Conservation (phyloP, 257 asterid genomes). For the Solanum raphanifolium region DNA sequence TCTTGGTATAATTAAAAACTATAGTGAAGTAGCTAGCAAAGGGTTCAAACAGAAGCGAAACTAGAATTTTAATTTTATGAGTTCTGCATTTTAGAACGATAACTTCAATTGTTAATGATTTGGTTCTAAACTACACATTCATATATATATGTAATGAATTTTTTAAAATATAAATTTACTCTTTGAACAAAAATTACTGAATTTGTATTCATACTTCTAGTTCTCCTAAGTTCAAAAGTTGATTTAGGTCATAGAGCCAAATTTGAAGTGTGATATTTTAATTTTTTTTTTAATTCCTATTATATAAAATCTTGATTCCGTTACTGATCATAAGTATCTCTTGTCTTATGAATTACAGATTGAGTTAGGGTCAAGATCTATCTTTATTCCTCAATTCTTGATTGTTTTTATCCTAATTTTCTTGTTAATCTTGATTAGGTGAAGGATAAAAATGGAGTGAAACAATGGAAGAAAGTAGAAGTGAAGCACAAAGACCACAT, state of each 20-base stretch:
- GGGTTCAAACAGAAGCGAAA: no score
- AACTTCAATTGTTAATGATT: no score
- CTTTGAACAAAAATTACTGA: not conserved
- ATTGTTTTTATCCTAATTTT: not conserved
- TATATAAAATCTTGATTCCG: not conserved
- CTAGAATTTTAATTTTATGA: no score
- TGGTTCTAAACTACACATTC: no score
- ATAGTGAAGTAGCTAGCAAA: not conserved
- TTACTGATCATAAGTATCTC: no score
- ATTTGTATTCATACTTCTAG: no score
- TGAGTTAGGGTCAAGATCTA: not conserved
- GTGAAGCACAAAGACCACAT: constrained; percentile 23
- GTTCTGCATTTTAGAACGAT: no score
- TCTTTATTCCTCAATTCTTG: not conserved
- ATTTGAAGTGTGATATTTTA: not conserved
- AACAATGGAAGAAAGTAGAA: constrained; percentile 24
- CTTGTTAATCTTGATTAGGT: constrained; percentile 5
- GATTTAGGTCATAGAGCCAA: not conserved
- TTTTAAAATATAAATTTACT: no score
- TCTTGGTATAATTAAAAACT: not conserved
- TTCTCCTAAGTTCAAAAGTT: not conserved
- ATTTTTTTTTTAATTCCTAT: not conserved
- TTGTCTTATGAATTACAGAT: not conserved
- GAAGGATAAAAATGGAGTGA: constrained; percentile 15
- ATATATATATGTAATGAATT: no score